These are phyloP conservation scores for Avena sativa DNA, from an alignment of 176 grass and related monocot species.

Conservation along the genomic window DNA sequence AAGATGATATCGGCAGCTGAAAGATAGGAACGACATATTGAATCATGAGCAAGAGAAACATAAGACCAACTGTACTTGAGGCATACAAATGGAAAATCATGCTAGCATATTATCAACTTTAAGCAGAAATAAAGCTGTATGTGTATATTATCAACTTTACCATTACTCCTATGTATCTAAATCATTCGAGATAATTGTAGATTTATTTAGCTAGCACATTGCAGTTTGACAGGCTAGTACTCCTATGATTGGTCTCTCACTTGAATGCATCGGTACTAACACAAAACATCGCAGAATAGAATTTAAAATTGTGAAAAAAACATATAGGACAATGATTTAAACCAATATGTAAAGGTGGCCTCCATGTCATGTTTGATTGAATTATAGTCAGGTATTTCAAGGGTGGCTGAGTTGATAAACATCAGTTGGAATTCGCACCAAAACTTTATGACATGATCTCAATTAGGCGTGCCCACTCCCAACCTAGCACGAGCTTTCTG, in stretches of 20 bases:
- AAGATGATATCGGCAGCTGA: conserved; percentile 95
- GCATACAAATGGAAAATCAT: conserved; percentile 11
- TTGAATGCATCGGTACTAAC: not conserved
- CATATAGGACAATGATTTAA: not conserved
- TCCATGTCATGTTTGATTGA: not conserved
- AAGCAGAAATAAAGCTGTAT: conserved; percentile 17
- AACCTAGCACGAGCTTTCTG: not conserved
- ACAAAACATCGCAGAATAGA: conserved; percentile 1
- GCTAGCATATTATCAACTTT: not conserved
- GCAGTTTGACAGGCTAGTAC: not conserved
- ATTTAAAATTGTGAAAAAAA: not conserved
- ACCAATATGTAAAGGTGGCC: not conserved
- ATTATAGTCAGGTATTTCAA: not conserved
- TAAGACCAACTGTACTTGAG: conserved; percentile 1
- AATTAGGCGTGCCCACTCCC: not conserved
- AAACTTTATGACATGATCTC: not conserved
- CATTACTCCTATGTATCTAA: not conserved
- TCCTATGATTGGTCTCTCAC: not conserved
- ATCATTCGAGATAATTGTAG: not conserved
- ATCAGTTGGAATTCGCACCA: not conserved
- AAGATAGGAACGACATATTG: conserved; percentile 31
- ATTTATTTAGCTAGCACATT: not conserved
- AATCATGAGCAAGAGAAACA: conserved; percentile 12
- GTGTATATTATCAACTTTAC: not conserved
- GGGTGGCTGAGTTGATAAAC: not conserved